Base-by-base conservation (phyloP, 2,329 filamentous ascomycete species). In the Aureobasidium mangrovei region DNA sequence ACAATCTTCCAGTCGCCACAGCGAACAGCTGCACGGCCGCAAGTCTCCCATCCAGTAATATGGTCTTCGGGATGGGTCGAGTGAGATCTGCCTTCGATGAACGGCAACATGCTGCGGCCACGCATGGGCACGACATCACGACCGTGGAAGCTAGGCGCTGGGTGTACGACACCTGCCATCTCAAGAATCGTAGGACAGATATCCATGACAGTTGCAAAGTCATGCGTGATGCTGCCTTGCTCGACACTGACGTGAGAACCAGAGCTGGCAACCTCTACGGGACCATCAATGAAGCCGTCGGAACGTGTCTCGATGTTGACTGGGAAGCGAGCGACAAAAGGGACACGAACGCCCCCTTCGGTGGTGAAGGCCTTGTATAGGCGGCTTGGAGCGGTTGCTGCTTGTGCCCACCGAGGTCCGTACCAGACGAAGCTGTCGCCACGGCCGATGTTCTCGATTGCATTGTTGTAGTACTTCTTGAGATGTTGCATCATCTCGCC, bases 351-450 rank as follows among this genome's bases (percentile, higher is more conserved):
- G 36, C 77, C 77, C 1, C 77, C 71, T 61, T 74, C 71, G 2
- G 71, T 72, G 4, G 69, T 69, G 61, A 68, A 71, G 26, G 68
- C 67, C 55, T 77, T 77, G 68, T 74, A 78, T 27, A 74, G 63
- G 31, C 72, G 65, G 8, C 69, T 74, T 1, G 76, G 76, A 1
- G 77, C 76, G 0, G 77, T 79, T 9, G 76, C 72, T 31, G 76
- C 77, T 61, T 76, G 73, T 0, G 78, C 78, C 77, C 79, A 80
- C 10, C 73, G 73, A 3, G 76, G 76, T 1, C 80, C 79, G 58
- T 82, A 82, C 79, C 79, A 83, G 56, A 81, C 75, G 62, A 80
- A 83, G 2, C 74, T 78, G 62, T 81, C 70, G 45, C 67, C 76
- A 47, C 78, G 74, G 8, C 80, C 81, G 31, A 83, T 71, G 57